Evolutionary conservation across 192 early-diverging fungal species (phyloP).

Genomic region (Backusella tarrabulga): DNA sequence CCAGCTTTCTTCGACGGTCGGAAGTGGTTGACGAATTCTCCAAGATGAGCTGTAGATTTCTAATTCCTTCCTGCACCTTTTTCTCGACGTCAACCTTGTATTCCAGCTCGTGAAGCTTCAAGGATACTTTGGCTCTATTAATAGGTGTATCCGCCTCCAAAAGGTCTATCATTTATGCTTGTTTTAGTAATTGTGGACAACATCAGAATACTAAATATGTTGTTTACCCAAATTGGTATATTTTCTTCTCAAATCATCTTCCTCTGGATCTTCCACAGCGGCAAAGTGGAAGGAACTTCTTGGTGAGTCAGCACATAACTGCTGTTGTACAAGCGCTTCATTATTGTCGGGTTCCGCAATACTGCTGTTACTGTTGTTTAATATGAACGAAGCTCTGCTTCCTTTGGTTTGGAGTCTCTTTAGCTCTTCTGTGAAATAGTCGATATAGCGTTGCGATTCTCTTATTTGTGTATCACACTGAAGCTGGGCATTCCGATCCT

Average conservation of each 20-base stretch:
- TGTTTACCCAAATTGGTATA: slow-evolving; percentile 16
- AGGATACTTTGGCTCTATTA: slow-evolving; percentile 64
- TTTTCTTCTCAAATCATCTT: not conserved
- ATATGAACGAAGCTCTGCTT: slow-evolving; percentile 1
- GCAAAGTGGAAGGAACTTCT: not conserved
- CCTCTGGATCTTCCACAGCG: not conserved
- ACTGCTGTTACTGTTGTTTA: not conserved
- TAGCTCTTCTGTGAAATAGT: slow-evolving; percentile 66
- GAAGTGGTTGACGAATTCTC: slow-evolving; percentile 33
- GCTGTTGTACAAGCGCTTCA: not conserved
- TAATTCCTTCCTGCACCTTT: slow-evolving; percentile 83
- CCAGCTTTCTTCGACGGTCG: slow-evolving; percentile 47
- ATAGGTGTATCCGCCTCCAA: slow-evolving; percentile 67
- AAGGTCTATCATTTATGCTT: slow-evolving; percentile 41
- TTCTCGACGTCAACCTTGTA: slow-evolving; percentile 92
- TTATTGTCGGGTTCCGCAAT: not conserved
- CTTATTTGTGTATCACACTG: slow-evolving; percentile 76
- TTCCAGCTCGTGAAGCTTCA: slow-evolving; percentile 84
- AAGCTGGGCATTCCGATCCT: slow-evolving; percentile 62
- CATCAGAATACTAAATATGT: not conserved
- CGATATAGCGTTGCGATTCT: slow-evolving; percentile 66
- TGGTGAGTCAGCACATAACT: not conserved
- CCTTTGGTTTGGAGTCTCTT: slow-evolving; percentile 45
- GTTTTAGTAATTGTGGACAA: not conserved
- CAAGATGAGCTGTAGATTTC: slow-evolving; percentile 14